Conservation (phyloP, 176 grass and related monocot genomes). For the Tillandsia fasciculata region DNA sequence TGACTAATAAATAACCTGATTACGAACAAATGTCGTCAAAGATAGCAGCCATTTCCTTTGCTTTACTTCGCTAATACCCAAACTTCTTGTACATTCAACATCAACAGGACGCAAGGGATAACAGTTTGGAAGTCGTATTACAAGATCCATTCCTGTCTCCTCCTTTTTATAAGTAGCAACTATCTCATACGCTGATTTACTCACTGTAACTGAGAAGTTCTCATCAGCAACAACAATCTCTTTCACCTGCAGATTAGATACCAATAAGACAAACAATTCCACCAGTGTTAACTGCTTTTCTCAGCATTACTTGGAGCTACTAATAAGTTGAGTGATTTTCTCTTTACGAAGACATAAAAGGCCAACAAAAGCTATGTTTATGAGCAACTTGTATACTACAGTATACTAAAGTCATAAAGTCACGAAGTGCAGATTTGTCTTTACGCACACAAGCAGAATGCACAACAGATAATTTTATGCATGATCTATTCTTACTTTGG, state of each 20-base stretch:
- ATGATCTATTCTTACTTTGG: no score
- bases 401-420: no score
- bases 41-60: conserved; percentile 88
- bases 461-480: no score
- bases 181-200: conserved; percentile 66
- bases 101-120: conserved; percentile 84
- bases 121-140: conserved; percentile 66
- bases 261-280: neutral
- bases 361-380: neutral
- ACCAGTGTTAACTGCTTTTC: neutral
- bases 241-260: conserved; percentile 47
- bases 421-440: no score
- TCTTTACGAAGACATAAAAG: neutral
- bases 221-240: conserved; percentile 57
- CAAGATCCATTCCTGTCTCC: conserved; percentile 90
- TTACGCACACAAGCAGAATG: no score
- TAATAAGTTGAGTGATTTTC: neutral
- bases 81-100: conserved; percentile 79
- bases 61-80: conserved; percentile 83
- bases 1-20: conserved; percentile 41
- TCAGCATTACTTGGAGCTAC: neutral
- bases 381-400: no score
- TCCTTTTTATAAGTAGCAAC: conserved; percentile 98
- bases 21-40: conserved; percentile 67
- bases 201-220: conserved; percentile 80